Percentiles rank a stretch among this genome's conserved stretches.
Conservation (phyloP, 2,329 filamentous ascomycete species). For the Aurifilum marmelostoma region DNA sequence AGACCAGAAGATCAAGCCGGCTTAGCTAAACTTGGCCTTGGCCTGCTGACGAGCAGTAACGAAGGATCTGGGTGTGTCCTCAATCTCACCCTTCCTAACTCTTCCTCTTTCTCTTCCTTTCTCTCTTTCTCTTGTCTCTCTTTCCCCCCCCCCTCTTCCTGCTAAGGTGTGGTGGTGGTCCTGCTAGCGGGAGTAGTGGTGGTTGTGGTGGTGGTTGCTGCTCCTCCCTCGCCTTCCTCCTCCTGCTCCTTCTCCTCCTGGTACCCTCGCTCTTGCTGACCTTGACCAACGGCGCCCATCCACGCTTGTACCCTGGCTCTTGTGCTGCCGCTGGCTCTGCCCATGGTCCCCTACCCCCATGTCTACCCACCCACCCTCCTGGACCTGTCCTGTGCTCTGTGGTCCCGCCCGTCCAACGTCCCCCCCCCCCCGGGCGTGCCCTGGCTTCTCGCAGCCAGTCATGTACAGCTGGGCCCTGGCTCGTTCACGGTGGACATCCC, state of each 20-base stretch:
- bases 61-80: constrained; percentile 12
- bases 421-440: constrained; percentile 12
- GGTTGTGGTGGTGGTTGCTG: neutral
- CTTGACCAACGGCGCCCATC: constrained; percentile 8
- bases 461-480: constrained; percentile 28
- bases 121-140: neutral
- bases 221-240: neutral
- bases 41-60: constrained; percentile 20
- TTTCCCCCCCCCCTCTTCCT: neutral
- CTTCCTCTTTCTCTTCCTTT: neutral
- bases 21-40: constrained; percentile 19
- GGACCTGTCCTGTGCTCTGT: constrained; percentile 23
- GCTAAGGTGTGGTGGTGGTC: neutral
- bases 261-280: neutral
- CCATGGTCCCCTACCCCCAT: neutral
- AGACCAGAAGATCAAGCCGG: constrained; percentile 24
- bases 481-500: constrained; percentile 26
- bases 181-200: neutral
- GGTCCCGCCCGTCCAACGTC: constrained; percentile 27
- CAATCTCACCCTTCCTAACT: constrained; percentile 3
- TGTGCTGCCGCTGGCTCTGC: constrained; percentile 3
- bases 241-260: constrained; percentile 1
- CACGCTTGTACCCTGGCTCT: constrained; percentile 1
- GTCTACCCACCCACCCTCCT: constrained; percentile 17
- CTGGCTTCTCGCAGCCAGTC: constrained; percentile 26